These are phyloP conservation scores for Wickerhamomyces bisporus DNA, from an alignment of 805 yeast species.

Conservation along the genomic window DNA sequence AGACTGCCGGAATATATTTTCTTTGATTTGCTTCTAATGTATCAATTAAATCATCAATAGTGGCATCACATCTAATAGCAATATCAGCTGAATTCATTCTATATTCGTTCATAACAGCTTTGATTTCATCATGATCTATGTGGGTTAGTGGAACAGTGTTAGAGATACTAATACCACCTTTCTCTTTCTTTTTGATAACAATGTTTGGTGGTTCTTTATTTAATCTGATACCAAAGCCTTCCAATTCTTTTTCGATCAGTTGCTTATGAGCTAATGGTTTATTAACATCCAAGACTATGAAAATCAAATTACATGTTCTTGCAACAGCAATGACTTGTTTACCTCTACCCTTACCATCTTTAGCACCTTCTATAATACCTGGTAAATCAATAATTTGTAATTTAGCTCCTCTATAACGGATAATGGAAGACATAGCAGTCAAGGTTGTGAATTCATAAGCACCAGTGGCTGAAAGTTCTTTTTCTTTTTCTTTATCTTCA, in stretches of 20 bases:
- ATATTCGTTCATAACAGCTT: constrained; percentile 95
- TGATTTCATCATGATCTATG: constrained; percentile 86
- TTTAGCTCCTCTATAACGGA: constrained; percentile 94
- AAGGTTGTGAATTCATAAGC: constrained; percentile 96
- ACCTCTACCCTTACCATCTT: constrained; percentile 90
- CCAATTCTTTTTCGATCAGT: constrained; percentile 90
- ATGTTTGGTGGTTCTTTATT: constrained; percentile 93
- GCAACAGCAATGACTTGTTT: constrained; percentile 98
- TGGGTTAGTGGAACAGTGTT: constrained; percentile 90
- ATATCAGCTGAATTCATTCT: constrained; percentile 94
- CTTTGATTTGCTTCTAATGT: constrained; percentile 86
- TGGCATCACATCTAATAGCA: constrained; percentile 95
- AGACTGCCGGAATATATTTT: constrained; percentile 91
- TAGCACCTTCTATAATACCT: constrained; percentile 88
- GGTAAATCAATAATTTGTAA: constrained; percentile 93
- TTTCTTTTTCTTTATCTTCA: neutral
- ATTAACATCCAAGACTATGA: constrained; percentile 92
- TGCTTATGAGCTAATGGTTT: constrained; percentile 93
- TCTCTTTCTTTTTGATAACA: constrained; percentile 84
- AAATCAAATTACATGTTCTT: constrained; percentile 90
- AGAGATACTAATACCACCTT: constrained; percentile 93
- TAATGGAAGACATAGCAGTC: constrained; percentile 96
- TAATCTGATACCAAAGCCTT: constrained; percentile 95
- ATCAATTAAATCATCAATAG: constrained; percentile 94
- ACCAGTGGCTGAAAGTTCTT: constrained; percentile 74